Conservation (phyloP, 2,329 filamentous ascomycete genomes). For the Aquanectria penicillioides region DNA sequence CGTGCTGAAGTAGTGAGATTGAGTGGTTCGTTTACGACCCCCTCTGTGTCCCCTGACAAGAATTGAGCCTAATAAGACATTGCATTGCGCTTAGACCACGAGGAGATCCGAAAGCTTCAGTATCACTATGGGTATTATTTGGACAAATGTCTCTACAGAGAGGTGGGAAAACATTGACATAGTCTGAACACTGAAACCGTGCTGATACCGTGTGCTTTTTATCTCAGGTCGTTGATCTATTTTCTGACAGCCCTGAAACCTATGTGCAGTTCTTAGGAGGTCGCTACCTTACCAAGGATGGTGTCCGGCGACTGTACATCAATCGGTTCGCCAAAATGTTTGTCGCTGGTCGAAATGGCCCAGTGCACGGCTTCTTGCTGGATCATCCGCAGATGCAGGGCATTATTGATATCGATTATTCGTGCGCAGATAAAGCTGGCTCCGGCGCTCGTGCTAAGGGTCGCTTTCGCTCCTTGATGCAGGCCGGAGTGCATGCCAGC, state of each 20-base stretch:
- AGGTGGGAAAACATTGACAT: background rate
- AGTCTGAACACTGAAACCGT: background rate
- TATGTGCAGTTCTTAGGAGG: conserved; percentile 19
- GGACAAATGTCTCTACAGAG: conserved; percentile 21
- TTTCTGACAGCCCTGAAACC: conserved; percentile 8
- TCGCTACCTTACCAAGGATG: conserved; percentile 2
- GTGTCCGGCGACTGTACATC: conserved; percentile 11
- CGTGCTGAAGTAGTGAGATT: too few species aligned
- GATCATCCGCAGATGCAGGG: conserved; percentile 21
- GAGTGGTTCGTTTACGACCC: too few species aligned
- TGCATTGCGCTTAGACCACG: conserved; percentile 15
- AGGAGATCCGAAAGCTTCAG: conserved; percentile 18
- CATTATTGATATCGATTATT: conserved; percentile 15
- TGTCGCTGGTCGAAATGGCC: conserved; percentile 3
- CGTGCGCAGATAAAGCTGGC: background rate
- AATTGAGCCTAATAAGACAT: too few species aligned
- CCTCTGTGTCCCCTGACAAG: too few species aligned
- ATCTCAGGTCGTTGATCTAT: conserved; percentile 11
- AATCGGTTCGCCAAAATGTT: conserved; percentile 11
- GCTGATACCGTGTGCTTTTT: background rate
- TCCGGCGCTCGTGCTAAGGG: conserved; percentile 8
- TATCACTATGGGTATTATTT: conserved; percentile 23
- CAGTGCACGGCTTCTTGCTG: conserved; percentile 14
- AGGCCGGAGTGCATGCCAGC: conserved; percentile 16
- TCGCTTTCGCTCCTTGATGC: conserved; percentile 20